Conservation (phyloP, 768 basidiomycete species). For the Pulveroboletus sp. region DNA sequence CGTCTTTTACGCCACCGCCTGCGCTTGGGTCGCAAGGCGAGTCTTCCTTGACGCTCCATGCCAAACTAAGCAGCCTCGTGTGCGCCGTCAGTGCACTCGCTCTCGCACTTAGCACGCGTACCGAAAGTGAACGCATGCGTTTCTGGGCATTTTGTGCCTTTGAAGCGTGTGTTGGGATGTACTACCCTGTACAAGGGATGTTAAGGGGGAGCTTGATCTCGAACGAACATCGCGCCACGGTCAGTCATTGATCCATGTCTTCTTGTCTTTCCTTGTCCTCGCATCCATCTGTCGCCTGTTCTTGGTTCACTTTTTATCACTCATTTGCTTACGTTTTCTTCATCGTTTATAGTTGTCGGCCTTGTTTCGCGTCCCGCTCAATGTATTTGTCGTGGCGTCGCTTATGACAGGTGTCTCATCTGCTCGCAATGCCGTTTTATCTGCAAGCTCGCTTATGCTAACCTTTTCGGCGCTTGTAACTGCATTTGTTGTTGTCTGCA, state of each 20-base stretch:
- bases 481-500: constrained; percentile 43
- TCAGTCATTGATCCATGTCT: constrained; percentile 29
- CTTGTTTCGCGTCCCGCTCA: constrained; percentile 72
- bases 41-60: constrained; percentile 55
- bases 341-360: constrained; percentile 50
- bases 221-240: constrained; percentile 74
- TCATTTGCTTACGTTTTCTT: background rate
- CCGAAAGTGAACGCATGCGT: constrained; percentile 44
- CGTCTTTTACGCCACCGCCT: constrained; percentile 29
- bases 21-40: constrained; percentile 21
- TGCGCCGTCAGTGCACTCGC: constrained; percentile 58
- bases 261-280: too few relatives aligned
- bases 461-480: constrained; percentile 60
- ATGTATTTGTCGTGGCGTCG: constrained; percentile 68
- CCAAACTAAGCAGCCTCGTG: constrained; percentile 62
- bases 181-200: constrained; percentile 78
- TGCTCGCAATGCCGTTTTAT: constrained; percentile 59
- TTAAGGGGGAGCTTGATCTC: constrained; percentile 62
- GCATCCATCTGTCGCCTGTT: too few relatives aligned
- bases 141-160: constrained; percentile 77
- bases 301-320: too few relatives aligned
- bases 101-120: constrained; percentile 48
- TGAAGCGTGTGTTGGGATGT: constrained; percentile 77
- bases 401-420: constrained; percentile 67
- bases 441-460: constrained; percentile 55